Evolutionary conservation across 192 early-diverging fungal species (phyloP), one percentile per base, ranked within the genome.

Genomic region (Coemansia pectinata): DNA sequence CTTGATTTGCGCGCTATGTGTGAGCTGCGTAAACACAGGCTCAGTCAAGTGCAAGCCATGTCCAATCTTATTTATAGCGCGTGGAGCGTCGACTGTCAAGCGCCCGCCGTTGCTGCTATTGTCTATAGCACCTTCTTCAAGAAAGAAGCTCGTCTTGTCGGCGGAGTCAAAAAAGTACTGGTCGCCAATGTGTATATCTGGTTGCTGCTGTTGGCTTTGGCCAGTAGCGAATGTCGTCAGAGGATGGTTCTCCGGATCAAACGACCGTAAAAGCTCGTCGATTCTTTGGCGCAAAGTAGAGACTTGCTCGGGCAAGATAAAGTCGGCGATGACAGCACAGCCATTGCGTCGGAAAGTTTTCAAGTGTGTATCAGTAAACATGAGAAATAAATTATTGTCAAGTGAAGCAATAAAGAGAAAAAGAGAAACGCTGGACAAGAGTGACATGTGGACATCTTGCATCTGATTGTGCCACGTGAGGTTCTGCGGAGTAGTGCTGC

Each of bases 21-120:
- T 90, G 21, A 95, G 83, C n/a, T 78, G 84, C 5, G 75, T 69
- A 67, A 94, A 98, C 34, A 85, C 69, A 17, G 91, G 93, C 31
- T 98, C 91, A 2, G 89, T 67, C n/a, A 88, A 90, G 67, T 98
- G 95, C 19, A 98, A 66, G 5, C 91, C 93, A 70, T 97, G 95
- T 0, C 93, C 94, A 72, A 96, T 94, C 70, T 97, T 97, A 81
- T 97, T 95, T 69, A 97, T 89, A 12, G 94, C 88, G 1, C 75
- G 64, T 9, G 76, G 69, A 61, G 92, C 90, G 7, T 83, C 86
- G 17, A 89, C 88, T 3, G 76, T 71, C 31, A 97, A 67, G 17
- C 87, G 74, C 12, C 91, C 92, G 23, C 88, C 69, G 9, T 68
- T 69, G 23, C 91, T 72, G 12, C 25, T 27, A 27, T 27, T 27